Evolutionary conservation across 768 basidiomycete genomes (phyloP).

Genomic region (Lactifluus piperatus): DNA sequence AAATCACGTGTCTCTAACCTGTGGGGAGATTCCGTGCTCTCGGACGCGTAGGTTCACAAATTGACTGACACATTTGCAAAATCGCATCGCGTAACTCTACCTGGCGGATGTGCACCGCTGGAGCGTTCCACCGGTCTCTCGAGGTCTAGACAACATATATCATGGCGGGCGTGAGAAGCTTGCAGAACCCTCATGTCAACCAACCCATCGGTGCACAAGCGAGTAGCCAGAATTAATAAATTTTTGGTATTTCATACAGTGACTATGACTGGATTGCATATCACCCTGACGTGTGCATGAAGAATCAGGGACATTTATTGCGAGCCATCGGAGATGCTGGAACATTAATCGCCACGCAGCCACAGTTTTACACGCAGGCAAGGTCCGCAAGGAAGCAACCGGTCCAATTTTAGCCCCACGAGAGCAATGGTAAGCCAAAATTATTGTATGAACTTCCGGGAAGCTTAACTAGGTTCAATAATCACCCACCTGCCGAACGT

Average conservation of each 20-base stretch:
- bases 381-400: no score
- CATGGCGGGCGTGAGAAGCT: neutral
- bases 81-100: no score
- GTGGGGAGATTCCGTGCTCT: no score
- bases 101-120: no score
- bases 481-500: neutral
- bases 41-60: no score
- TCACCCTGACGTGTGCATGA: neutral
- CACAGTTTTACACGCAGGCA: neutral
- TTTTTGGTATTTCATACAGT: neutral
- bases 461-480: neutral
- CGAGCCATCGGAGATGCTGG: no score
- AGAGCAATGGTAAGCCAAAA: neutral
- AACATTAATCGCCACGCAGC: neutral
- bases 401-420: neutral
- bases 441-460: neutral
- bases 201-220: no score
- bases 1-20: no score
- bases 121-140: no score
- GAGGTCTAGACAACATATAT: no score
- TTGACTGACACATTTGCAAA: no score
- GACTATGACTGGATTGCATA: neutral
- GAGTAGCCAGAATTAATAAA: neutral
- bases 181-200: no score
- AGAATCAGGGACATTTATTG: neutral